Evolutionary conservation across 495 filamentous ascomycete species (phyloP), one percentile per base, ranked within the genome.

Genomic region (Clohesyomyces aquaticus): DNA sequence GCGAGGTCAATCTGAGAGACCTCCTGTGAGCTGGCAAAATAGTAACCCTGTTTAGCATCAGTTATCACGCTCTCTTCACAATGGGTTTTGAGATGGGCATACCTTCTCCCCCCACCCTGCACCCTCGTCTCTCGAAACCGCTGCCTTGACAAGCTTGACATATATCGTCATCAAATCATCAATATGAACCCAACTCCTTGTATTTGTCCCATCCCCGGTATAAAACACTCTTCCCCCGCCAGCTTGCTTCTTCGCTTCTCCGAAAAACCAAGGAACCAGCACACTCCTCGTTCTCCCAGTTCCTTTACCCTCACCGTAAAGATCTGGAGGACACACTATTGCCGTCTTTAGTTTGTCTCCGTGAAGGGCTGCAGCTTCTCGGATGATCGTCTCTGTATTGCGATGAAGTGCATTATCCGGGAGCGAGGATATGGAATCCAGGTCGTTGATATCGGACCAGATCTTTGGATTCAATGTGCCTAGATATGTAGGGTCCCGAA

Each of bases 101-200:
- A 68, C 68, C 46, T 71, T 52, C 43, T 48, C 48, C 3, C 58
- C 58, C 69, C 69, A 71, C 1, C 66, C 55, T 0, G 57, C 61
- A 11, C 29, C 48, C 29, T 23, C 47, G 4, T 61, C 65, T 18
- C 69, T 57, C 14, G 38, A 28, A n/a, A 62, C 66, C 12, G 69
- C 69, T 19, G 65, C 69, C 45, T 71, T 66, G 16, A 71, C 54
- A 9, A 71, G 14, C 25, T 64, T 59, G 21, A 71, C 25, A 58
- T 66, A 69, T 4, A 69, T 10, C 1, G 18, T 41, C 61, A 69
- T 67, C 2, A 71, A 55, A 53, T 71, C 69, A 16, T 69, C 62
- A 26, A 71, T 69, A 46, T 71, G 69, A n/a, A 71, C 69, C 66
- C 69, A 71, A 27, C 56, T 60, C 25, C 59, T 53, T 2, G 54